Evolutionary conservation across 495 filamentous ascomycete genomes (phyloP).

Genomic region (Achaetomiella virescens): DNA sequence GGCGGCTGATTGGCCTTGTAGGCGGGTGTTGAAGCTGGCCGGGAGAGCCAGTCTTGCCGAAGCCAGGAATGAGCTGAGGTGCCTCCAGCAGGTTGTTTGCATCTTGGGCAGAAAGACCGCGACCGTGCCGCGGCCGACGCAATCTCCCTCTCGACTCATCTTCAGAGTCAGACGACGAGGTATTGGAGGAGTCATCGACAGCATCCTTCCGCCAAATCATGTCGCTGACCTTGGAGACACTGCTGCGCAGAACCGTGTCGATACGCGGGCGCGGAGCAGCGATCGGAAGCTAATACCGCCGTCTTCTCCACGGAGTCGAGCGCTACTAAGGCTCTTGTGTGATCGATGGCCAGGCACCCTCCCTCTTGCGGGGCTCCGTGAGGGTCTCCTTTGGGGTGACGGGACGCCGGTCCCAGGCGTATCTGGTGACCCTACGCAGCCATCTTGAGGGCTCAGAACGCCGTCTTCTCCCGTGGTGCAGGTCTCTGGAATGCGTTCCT

Average conservation of each 20-base stretch:
- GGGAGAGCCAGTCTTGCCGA: constrained; percentile 11
- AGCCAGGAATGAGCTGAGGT: constrained; percentile 31
- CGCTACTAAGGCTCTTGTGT: constrained; percentile 34
- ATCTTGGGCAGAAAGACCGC: constrained; percentile 18
- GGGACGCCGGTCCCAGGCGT: constrained; percentile 22
- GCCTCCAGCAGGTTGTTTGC: constrained; percentile 35
- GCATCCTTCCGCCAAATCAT: constrained; percentile 42
- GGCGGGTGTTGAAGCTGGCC: constrained; percentile 18
- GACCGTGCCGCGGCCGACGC: constrained; percentile 21
- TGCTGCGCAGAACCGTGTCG: constrained; percentile 42
- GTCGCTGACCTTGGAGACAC: constrained; percentile 46
- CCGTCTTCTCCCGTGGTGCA: constrained; percentile 21
- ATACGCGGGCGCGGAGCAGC: constrained; percentile 43
- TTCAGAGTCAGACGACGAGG: constrained; percentile 40
- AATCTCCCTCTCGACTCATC: constrained; percentile 31
- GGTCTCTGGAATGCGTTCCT: constrained; percentile 29
- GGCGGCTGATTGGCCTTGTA: constrained; percentile 31
- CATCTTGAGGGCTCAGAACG: constrained; percentile 10
- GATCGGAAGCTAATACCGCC: constrained; percentile 33
- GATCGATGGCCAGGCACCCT: constrained; percentile 29
- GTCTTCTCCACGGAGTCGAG: constrained; percentile 38
- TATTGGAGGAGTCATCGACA: constrained; percentile 25
- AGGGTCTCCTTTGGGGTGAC: constrained; percentile 27
- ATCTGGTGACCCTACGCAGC: constrained; percentile 17
- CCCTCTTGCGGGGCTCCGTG: constrained; percentile 35